Percentiles rank a stretch among this genome's conserved stretches.
Conservation (phyloP, 495 filamentous ascomycete genomes). For the Penicillium arizonense region DNA sequence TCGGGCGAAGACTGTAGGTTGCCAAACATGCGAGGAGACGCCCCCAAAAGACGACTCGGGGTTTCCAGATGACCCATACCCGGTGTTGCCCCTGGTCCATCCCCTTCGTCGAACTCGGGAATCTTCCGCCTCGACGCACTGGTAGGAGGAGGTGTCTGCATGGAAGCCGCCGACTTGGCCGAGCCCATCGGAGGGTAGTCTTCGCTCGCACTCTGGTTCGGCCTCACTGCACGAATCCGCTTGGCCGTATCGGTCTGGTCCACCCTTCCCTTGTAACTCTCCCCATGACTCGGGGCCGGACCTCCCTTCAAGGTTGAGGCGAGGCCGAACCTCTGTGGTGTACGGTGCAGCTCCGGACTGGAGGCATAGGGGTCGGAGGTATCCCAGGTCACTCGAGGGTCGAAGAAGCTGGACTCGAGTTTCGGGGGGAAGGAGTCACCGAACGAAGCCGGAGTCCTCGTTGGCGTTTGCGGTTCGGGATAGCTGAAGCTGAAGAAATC, state of each 20-base stretch:
- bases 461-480: slow-evolving; percentile 74
- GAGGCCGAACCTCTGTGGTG: slow-evolving; percentile 44
- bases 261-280: slow-evolving; percentile 49
- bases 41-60: slow-evolving; percentile 42
- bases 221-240: slow-evolving; percentile 39
- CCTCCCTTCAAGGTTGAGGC: slow-evolving; percentile 28
- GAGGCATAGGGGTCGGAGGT: slow-evolving; percentile 53
- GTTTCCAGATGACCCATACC: slow-evolving; percentile 36
- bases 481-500: slow-evolving; percentile 67
- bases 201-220: slow-evolving; percentile 31
- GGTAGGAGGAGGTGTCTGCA: slow-evolving; percentile 67
- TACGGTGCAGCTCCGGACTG: slow-evolving; percentile 53
- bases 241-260: slow-evolving; percentile 44
- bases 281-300: too few species aligned
- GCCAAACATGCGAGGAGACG: slow-evolving; percentile 47
- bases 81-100: slow-evolving; percentile 23
- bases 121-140: slow-evolving; percentile 52
- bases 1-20: slow-evolving; percentile 63
- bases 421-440: slow-evolving; percentile 65
- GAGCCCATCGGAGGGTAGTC: slow-evolving; percentile 41
- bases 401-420: slow-evolving; percentile 52
- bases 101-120: slow-evolving; percentile 28
- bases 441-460: slow-evolving; percentile 67
- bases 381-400: slow-evolving; percentile 51
- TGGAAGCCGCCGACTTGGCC: slow-evolving; percentile 52